Percentiles rank a stretch among this genome's conserved stretches.
phyloP scores from a whole-genome alignment of 176 grass and related monocot species.

The Rhynchospora breviuscula region DNA sequence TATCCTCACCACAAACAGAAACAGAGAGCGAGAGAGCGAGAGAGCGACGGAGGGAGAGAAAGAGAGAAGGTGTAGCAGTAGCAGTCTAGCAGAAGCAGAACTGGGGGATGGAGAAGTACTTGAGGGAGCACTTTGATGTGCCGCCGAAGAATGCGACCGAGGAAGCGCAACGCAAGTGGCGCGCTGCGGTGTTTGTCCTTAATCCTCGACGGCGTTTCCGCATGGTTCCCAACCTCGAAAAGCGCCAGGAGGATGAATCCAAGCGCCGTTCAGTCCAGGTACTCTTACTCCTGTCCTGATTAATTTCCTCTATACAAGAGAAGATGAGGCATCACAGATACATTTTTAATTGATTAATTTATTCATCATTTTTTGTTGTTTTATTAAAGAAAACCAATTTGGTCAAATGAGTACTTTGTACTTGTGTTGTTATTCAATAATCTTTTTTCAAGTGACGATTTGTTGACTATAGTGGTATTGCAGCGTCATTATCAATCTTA shows the following conservation, averaged over 20 bases:
- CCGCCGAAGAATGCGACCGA: constrained; percentile 71
- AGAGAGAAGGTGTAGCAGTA: too few species aligned
- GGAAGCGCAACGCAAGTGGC: constrained; percentile 70
- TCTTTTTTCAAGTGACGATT: background rate
- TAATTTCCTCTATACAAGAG: background rate
- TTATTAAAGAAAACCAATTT: background rate
- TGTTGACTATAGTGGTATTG: background rate
- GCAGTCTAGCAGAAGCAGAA: background rate
- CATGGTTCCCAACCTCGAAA: constrained; percentile 64
- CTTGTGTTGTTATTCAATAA: background rate
- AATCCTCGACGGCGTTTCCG: constrained; percentile 81
- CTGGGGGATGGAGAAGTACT: constrained; percentile 40
- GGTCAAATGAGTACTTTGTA: background rate
- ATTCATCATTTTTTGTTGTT: background rate
- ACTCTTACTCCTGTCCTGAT: background rate
- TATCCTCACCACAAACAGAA: background rate
- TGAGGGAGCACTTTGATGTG: constrained; percentile 53
- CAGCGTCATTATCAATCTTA: background rate
- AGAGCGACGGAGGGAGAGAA: background rate
- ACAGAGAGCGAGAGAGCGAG: too few species aligned
- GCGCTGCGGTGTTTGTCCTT: constrained; percentile 59
- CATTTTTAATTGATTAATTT: background rate
- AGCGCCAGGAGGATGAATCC: constrained; percentile 32
- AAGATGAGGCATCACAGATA: background rate
- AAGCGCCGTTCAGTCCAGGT: constrained; percentile 60